phyloP scores from a whole-genome alignment of 768 basidiomycete species.

The Suillus discolor region DNA sequence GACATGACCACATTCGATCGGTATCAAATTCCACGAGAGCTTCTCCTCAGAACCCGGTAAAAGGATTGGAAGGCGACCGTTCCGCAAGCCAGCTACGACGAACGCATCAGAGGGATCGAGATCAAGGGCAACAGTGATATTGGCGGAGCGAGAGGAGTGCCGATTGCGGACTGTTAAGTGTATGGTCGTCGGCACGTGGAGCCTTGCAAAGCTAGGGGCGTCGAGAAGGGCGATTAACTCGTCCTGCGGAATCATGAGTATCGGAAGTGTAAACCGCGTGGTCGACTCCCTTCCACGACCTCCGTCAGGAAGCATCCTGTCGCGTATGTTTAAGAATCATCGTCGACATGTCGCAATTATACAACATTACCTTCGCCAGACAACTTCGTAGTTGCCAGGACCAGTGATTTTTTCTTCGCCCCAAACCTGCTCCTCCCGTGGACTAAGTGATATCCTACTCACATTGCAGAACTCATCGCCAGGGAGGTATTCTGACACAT shows the following conservation, averaged over 20 bases:
- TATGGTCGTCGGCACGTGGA: constrained; percentile 64
- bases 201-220: constrained; percentile 59
- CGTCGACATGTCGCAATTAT: not conserved
- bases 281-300: constrained; percentile 46
- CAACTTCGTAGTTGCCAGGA: constrained; percentile 61
- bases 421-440: constrained; percentile 39
- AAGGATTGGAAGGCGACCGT: constrained; percentile 68
- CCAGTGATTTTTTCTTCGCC: constrained; percentile 40
- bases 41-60: constrained; percentile 71
- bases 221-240: constrained; percentile 66
- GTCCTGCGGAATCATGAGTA: constrained; percentile 60
- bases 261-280: constrained; percentile 60
- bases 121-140: constrained; percentile 73
- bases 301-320: constrained; percentile 50
- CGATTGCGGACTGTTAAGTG: constrained; percentile 66
- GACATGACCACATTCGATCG: constrained; percentile 73
- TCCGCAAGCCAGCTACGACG: constrained; percentile 76
- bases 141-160: constrained; percentile 63
- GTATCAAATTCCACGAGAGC: constrained; percentile 68
- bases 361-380: constrained; percentile 61
- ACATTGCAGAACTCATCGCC: constrained; percentile 67
- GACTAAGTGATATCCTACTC: constrained; percentile 52
- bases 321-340: not conserved
- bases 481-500: constrained; percentile 53
- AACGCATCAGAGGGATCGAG: constrained; percentile 71